phyloP scores from a whole-genome alignment of 805 yeast species.

The Yarrowia phangngaensis region DNA sequence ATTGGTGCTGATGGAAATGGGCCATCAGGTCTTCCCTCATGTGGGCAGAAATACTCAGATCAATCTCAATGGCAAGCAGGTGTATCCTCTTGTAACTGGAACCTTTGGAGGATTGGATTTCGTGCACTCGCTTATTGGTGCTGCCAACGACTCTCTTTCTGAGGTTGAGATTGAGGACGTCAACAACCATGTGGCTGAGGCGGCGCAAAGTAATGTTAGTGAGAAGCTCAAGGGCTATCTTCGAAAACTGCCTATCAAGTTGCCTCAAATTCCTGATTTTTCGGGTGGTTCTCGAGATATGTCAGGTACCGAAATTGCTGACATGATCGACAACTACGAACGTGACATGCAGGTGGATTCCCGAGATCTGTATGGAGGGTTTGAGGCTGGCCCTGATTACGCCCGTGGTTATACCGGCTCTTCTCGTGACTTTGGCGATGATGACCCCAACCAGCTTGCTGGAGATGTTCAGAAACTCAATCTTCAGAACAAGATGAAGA shows the following conservation, averaged over 20 bases:
- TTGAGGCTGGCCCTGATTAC: conserved; percentile 22
- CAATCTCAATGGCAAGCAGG: conserved; percentile 30
- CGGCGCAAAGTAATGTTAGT: conserved; percentile 17
- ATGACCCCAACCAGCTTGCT: conserved; percentile 2
- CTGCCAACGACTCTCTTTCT: conserved; percentile 32
- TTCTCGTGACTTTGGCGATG: conserved; percentile 17
- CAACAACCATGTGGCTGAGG: conserved; percentile 28
- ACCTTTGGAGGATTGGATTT: conserved; percentile 35
- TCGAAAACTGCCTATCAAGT: conserved; percentile 29
- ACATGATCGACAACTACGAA: conserved; percentile 24
- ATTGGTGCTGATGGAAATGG: conserved; percentile 31
- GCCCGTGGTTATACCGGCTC: conserved; percentile 16
- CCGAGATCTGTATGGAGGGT: conserved; percentile 23
- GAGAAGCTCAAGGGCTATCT: conserved; percentile 28
- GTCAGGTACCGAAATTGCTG: conserved; percentile 20
- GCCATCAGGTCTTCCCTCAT: conserved; percentile 33
- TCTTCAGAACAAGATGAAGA: conserved; percentile 16
- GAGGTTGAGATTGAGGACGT: conserved; percentile 32
- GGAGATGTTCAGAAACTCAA: conserved; percentile 15
- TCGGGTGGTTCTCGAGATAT: conserved; percentile 18
- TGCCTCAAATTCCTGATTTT: conserved; percentile 22
- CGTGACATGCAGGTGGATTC: conserved; percentile 21
- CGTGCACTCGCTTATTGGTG: conserved; percentile 33
- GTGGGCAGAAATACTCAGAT: conserved; percentile 32
- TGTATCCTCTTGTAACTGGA: conserved; percentile 34